Evolutionary conservation across 1,284 basidiomycete species (phyloP), one percentile per base, ranked within the genome.

Genomic region (Stereum hirsutum): DNA sequence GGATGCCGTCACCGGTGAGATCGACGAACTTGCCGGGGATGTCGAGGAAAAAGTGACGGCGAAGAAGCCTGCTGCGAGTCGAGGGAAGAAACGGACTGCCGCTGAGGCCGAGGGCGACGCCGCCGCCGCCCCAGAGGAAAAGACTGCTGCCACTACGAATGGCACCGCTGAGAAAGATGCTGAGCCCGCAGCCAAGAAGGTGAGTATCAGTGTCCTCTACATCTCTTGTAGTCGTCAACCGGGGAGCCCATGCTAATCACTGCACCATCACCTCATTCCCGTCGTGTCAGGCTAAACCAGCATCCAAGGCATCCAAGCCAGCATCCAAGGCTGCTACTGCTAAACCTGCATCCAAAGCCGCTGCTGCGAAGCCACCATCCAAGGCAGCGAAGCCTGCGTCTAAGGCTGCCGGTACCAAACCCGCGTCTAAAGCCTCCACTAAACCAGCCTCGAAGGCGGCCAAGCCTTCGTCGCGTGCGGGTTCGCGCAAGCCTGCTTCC

Each of bases 41-140:
- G 49, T 64, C 40, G 80, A 81, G 52, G 74, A 75, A 15, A 43
- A 53, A 43, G 50, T 64, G 41, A 81, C 81, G 52, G 74, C 76
- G 26, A 82, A 80, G 59, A 66, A 75, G 24, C 49, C 12, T 3
- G 28, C 28, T 31, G 30, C 69, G 20, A n/a, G 36, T 32, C 67
- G 68, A 49, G 72, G 77, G 20, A 73, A 65, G 58, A 83, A 85
- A 60, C 72, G 81, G 26, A 60, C 59, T 11, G 63, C 61, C 27
- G 41, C 52, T 17, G 52, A 57, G 37, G 60, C 59, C 41, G 62
- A 57, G 27, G 60, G 53, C 12, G 62, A 60, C 10, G 55, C 53
- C 51, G 37, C 53, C 52, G 27, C 39, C 26, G 39, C 15, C 15
- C 33, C 33, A 17, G n/a, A 36, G 35, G 35, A 12, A 20, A 20